Evolutionary conservation across 2,329 filamentous ascomycete genomes (phyloP).

Genomic region (Xylaria sp.): DNA sequence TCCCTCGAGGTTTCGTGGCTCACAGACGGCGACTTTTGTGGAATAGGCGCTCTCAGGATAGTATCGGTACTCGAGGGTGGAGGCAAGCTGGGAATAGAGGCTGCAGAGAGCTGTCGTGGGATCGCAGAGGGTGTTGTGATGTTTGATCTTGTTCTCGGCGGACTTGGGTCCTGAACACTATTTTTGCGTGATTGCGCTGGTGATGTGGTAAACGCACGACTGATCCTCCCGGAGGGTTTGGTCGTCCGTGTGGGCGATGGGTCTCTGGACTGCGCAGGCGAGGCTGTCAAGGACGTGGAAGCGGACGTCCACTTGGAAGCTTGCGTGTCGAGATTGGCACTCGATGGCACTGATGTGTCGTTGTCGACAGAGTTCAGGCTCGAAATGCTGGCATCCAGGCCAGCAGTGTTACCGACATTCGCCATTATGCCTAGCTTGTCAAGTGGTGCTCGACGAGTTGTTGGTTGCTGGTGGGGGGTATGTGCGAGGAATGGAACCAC

Average conservation of each 20-base stretch:
- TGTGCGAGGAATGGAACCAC: slow-evolving; percentile 38
- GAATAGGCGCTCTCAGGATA: slow-evolving; percentile 63
- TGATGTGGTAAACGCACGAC: slow-evolving; percentile 38
- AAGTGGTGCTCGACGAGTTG: slow-evolving; percentile 26
- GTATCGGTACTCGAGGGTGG: slow-evolving; percentile 63
- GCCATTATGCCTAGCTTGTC: slow-evolving; percentile 36
- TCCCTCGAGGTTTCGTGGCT: slow-evolving; percentile 56
- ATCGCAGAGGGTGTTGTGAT: slow-evolving; percentile 63
- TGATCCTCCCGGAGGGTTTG: slow-evolving; percentile 31
- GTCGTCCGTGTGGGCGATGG: slow-evolving; percentile 37
- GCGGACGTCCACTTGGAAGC: slow-evolving; percentile 42
- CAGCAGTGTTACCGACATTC: slow-evolving; percentile 31
- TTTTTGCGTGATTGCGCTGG: slow-evolving; percentile 65
- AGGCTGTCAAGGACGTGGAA: slow-evolving; percentile 41
- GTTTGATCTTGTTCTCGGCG: slow-evolving; percentile 58
- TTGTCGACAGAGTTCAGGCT: slow-evolving; percentile 43
- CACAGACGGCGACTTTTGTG: slow-evolving; percentile 64
- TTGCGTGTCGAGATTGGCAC: slow-evolving; percentile 41
- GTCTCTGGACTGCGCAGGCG: slow-evolving; percentile 41
- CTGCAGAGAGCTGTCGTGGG: slow-evolving; percentile 70
- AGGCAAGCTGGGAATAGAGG: slow-evolving; percentile 69
- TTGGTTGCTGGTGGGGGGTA: slow-evolving; percentile 25
- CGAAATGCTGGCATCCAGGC: slow-evolving; percentile 42
- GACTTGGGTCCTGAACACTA: slow-evolving; percentile 68
- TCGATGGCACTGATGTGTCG: slow-evolving; percentile 41